Evolutionary conservation across 305 asterid species (phyloP).

Genomic region (Solanum hybrid): DNA sequence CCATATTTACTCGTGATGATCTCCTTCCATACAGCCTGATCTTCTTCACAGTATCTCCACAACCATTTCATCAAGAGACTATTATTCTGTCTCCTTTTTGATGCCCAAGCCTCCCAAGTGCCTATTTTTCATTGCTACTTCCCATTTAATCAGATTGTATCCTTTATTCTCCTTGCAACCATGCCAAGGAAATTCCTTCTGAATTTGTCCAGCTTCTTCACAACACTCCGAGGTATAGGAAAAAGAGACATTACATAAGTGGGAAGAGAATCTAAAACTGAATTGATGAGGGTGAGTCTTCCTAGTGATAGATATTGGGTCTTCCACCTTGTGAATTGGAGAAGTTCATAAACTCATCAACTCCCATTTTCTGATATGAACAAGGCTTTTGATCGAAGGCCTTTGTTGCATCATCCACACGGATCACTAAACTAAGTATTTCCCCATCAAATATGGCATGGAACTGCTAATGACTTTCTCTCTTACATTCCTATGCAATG

Average conservation of each 20-base stretch:
- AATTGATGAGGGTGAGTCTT: background rate
- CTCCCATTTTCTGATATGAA: slow-evolving; percentile 37
- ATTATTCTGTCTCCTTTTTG: background rate
- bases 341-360: slow-evolving; percentile 35
- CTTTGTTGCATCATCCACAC: slow-evolving; percentile 39
- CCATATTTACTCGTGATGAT: background rate
- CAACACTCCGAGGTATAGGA: background rate
- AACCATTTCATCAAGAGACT: background rate
- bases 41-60: background rate
- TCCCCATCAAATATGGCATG: background rate
- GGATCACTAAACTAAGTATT: slow-evolving; percentile 21
- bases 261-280: background rate
- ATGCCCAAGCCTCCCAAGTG: background rate
- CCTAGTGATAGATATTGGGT: background rate
- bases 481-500: background rate
- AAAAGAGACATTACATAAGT: background rate
- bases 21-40: background rate
- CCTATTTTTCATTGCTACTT: background rate
- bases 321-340: slow-evolving; percentile 20
- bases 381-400: slow-evolving; percentile 48
- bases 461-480: background rate
- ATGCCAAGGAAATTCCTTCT: background rate
- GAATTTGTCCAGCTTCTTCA: background rate
- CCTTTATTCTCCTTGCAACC: background rate
- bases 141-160: background rate